These are phyloP conservation scores for Parafenestella ontariensis DNA, from an alignment of 2,329 filamentous ascomycete genomes.

Conservation along the genomic window DNA sequence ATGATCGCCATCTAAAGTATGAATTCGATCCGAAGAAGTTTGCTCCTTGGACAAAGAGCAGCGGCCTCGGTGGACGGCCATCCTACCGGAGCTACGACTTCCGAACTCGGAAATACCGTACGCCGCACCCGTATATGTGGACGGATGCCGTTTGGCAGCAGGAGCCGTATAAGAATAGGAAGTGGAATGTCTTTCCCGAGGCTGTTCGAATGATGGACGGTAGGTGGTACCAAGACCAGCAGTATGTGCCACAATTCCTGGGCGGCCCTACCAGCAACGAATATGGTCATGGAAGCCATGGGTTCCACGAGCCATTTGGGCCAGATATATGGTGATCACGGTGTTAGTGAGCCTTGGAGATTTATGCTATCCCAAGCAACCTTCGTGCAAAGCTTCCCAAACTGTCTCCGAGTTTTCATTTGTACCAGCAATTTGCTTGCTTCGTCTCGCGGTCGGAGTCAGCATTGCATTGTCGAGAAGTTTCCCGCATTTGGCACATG, in stretches of 20 bases:
- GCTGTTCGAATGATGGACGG: slow-evolving; percentile 36
- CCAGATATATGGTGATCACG: background rate
- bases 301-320: background rate
- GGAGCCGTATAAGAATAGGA: slow-evolving; percentile 23
- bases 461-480: slow-evolving; percentile 35
- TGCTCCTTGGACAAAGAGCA: slow-evolving; percentile 23
- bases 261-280: slow-evolving; percentile 6
- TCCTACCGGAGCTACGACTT: slow-evolving; percentile 46
- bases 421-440: slow-evolving; percentile 23
- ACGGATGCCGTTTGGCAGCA: slow-evolving; percentile 42
- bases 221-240: slow-evolving; percentile 31
- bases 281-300: background rate
- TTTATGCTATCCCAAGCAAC: slow-evolving; percentile 31
- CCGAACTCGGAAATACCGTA: slow-evolving; percentile 41
- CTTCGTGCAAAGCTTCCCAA: slow-evolving; percentile 49
- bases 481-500: slow-evolving; percentile 44
- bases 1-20: slow-evolving; percentile 22
- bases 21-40: slow-evolving; percentile 19
- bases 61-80: slow-evolving; percentile 21
- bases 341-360: no score
- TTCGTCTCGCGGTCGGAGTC: slow-evolving; percentile 42
- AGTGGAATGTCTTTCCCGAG: slow-evolving; percentile 26
- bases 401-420: slow-evolving; percentile 26
- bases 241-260: slow-evolving; percentile 17
- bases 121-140: slow-evolving; percentile 35